Percentiles rank a stretch among this genome's conserved stretches.
Conservation (phyloP, 768 basidiomycete species). For the Dioszegia crocea region DNA sequence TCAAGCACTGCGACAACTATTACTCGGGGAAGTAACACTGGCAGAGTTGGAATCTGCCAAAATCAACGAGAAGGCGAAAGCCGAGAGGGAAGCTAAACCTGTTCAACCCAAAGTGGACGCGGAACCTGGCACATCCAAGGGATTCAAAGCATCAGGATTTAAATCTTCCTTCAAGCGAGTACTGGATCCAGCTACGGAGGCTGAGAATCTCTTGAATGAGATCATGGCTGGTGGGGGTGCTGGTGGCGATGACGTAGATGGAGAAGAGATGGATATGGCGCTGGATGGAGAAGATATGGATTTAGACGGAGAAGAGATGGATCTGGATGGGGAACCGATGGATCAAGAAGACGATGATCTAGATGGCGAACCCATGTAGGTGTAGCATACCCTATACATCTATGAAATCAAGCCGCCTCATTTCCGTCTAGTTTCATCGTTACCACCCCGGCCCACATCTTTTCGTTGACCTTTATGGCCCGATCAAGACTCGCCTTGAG, state of each 20-base stretch:
- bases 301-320: slow-evolving; percentile 17
- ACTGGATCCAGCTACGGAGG: slow-evolving; percentile 8
- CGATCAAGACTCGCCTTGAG: slow-evolving; percentile 68
- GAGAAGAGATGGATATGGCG: slow-evolving; percentile 26
- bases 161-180: slow-evolving; percentile 44
- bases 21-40: slow-evolving; percentile 55
- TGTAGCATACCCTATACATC: not conserved
- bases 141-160: slow-evolving; percentile 48
- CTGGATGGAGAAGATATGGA: slow-evolving; percentile 54
- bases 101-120: not conserved
- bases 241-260: slow-evolving; percentile 10
- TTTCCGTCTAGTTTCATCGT: slow-evolving; percentile 49
- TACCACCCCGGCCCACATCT: slow-evolving; percentile 86
- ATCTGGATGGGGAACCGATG: slow-evolving; percentile 54
- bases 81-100: not conserved
- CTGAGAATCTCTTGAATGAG: slow-evolving; percentile 16
- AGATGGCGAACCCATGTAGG: slow-evolving; percentile 40
- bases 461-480: slow-evolving; percentile 87
- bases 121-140: slow-evolving; percentile 31
- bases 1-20: slow-evolving; percentile 62
- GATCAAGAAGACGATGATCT: slow-evolving; percentile 28
- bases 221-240: not conserved
- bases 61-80: not conserved
- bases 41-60: not conserved
- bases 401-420: not conserved